Percentiles rank a stretch among this genome's conserved stretches.
Conservation (phyloP, 1,284 basidiomycete species). For the Trametes versicolor region DNA sequence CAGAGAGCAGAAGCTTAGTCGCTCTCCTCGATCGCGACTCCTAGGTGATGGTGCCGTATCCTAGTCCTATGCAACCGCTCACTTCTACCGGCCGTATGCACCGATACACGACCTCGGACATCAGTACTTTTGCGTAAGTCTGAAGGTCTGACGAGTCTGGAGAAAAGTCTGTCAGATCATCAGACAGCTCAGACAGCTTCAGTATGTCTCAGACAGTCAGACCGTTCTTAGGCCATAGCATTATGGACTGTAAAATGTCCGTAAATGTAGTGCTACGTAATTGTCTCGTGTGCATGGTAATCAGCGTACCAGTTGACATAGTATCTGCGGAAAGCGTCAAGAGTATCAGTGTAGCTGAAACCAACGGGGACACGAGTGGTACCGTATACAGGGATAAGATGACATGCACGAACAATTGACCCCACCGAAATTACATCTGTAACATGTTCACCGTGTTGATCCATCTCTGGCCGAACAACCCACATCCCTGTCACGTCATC, state of each 20-base stretch:
- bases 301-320: constrained; percentile 25
- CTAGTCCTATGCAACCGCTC: too few relatives aligned
- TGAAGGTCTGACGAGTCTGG: not conserved
- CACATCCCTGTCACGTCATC: not conserved
- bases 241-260: not conserved
- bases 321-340: constrained; percentile 22
- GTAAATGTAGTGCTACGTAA: not conserved
- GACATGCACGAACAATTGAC: constrained; percentile 26
- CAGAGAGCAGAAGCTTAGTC: too few relatives aligned
- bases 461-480: not conserved
- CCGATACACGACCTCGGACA: not conserved
- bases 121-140: not conserved
- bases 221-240: not conserved
- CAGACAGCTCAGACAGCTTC: not conserved
- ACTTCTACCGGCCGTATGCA: too few relatives aligned
- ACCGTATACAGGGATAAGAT: constrained; percentile 30
- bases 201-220: not conserved
- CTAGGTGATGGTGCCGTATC: too few relatives aligned
- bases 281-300: constrained; percentile 14
- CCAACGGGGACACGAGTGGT: constrained; percentile 6
- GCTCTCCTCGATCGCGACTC: too few relatives aligned
- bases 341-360: constrained; percentile 12
- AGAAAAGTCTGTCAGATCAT: not conserved
- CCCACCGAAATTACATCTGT: constrained; percentile 13
- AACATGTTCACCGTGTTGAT: not conserved